Evolutionary conservation across 768 basidiomycete species (phyloP).

Genomic region (Dictyophora rubrovolvata): DNA sequence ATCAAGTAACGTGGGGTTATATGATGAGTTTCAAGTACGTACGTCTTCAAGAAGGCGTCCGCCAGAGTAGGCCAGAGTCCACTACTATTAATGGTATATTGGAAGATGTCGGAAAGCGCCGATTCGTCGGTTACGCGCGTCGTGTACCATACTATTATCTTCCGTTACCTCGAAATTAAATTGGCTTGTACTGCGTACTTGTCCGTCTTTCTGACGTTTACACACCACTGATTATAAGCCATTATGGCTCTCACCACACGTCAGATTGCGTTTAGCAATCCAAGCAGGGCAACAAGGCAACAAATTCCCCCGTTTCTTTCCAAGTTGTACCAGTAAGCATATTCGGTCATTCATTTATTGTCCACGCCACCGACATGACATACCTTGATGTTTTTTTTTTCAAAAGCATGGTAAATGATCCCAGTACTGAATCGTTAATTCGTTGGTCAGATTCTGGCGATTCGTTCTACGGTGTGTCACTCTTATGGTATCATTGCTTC

Average conservation of each 20-base stretch:
- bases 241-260: conserved; percentile 8
- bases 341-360: conserved; percentile 7
- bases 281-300: conserved; percentile 36
- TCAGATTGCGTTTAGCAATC: conserved; percentile 2
- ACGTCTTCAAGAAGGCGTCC: too few species aligned
- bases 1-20: not conserved
- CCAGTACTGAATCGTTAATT: conserved; percentile 72
- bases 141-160: not conserved
- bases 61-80: too few species aligned
- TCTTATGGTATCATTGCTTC: conserved; percentile 5
- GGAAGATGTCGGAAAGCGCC: not conserved
- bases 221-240: not conserved
- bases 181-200: not conserved
- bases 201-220: not conserved
- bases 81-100: too few species aligned
- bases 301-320: conserved; percentile 79
- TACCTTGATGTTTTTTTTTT: conserved; percentile 4
- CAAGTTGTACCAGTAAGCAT: conserved; percentile 80
- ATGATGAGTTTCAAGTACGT: not conserved
- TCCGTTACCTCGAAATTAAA: not conserved
- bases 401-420: conserved; percentile 84
- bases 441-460: conserved; percentile 87
- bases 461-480: conserved; percentile 71
- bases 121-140: not conserved
- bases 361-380: conserved; percentile 10